Percentiles rank a stretch among this genome's conserved stretches.
phyloP scores from a whole-genome alignment of 805 yeast genomes.

The Cyberlindnera maritima region DNA sequence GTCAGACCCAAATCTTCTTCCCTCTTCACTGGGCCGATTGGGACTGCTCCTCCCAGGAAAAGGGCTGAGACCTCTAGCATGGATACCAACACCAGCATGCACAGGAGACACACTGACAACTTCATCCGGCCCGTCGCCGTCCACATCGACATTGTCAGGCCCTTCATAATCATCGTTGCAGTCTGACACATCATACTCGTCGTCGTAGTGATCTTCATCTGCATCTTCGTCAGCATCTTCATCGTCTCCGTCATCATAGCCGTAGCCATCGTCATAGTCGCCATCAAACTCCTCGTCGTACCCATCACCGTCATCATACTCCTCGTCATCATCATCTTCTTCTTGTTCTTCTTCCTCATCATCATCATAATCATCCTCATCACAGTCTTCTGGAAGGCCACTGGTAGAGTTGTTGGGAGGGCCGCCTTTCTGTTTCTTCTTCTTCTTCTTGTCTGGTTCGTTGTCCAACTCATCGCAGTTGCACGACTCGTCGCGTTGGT shows the following conservation, averaged over 20 bases:
- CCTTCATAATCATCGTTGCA: slow-evolving; percentile 23
- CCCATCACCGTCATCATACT: slow-evolving; percentile 8
- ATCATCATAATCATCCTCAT: not conserved
- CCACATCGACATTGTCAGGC: slow-evolving; percentile 10
- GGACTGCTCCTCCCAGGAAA: slow-evolving; percentile 3
- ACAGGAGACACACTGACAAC: not conserved
- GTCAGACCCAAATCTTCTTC: slow-evolving; percentile 1
- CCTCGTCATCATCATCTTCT: slow-evolving; percentile 15
- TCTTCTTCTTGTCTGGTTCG: slow-evolving; percentile 21
- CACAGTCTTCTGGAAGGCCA: not conserved
- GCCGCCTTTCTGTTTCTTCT: slow-evolving; percentile 10
- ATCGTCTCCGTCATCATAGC: slow-evolving; percentile 8
- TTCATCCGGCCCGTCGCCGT: slow-evolving; percentile 13
- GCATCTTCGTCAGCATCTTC: slow-evolving; percentile 11
- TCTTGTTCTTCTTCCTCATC: slow-evolving; percentile 9
- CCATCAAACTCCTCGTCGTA: slow-evolving; percentile 17
- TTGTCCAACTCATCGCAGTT: slow-evolving; percentile 22
- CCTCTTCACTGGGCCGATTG: slow-evolving; percentile 11
- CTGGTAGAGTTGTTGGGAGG: slow-evolving; percentile 1
- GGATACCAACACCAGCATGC: not conserved
- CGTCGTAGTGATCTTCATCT: slow-evolving; percentile 19
- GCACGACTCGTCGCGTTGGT: slow-evolving; percentile 7
- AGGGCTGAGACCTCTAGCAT: not conserved
- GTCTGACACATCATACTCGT: slow-evolving; percentile 27
- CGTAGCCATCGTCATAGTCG: slow-evolving; percentile 5